These are phyloP conservation scores for Fusarium sterilihyphosum DNA, from an alignment of 2,329 filamentous ascomycete species.

Conservation along the genomic window DNA sequence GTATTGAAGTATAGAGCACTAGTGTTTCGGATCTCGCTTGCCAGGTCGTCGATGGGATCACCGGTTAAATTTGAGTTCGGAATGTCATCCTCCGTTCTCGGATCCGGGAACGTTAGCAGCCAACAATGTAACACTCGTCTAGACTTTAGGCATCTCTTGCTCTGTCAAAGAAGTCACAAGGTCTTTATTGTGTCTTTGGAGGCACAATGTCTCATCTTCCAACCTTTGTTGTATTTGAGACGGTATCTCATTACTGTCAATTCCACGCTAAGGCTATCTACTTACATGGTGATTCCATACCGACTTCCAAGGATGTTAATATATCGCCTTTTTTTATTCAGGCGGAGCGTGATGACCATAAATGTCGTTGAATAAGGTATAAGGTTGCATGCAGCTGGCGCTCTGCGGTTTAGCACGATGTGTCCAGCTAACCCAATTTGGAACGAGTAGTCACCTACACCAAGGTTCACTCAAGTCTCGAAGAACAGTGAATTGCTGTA, in stretches of 20 bases:
- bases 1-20: fast-evolving
- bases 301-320: fast-evolving
- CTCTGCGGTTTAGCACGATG: neutral
- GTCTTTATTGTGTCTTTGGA: fast-evolving
- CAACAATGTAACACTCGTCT: neutral
- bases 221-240: neutral
- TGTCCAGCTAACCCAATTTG: neutral
- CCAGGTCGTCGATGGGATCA: neutral
- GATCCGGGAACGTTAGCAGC: neutral
- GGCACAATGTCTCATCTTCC: neutral
- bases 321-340: fast-evolving
- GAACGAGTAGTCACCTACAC: fast-evolving
- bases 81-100: neutral
- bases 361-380: fast-evolving
- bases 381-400: neutral
- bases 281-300: fast-evolving
- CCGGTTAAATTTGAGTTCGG: neutral
- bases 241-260: fast-evolving
- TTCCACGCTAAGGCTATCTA: fast-evolving
- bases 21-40: neutral
- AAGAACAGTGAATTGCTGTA: fast-evolving
- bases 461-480: neutral
- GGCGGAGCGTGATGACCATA: fast-evolving
- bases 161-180: neutral
- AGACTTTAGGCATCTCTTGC: neutral